Conservation (phyloP, 768 basidiomycete genomes). For the Hericium alpestre region DNA sequence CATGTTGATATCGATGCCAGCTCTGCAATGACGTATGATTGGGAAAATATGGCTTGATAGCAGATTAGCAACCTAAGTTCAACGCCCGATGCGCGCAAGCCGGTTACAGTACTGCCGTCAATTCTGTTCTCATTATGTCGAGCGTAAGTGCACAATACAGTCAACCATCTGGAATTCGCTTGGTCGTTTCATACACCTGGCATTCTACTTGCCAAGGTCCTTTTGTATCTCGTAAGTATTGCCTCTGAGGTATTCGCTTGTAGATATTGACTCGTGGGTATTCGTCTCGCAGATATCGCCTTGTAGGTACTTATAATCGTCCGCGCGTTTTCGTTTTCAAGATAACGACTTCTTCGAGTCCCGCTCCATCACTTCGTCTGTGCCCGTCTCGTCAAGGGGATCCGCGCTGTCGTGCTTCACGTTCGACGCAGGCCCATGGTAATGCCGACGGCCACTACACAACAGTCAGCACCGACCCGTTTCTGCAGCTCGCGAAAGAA, state of each 20-base stretch:
- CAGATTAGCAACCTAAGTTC: too few species aligned
- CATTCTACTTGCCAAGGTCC: neutral
- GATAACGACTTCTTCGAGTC: neutral
- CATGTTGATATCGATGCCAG: too few species aligned
- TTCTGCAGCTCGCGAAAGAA: neutral
- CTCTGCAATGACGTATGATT: too few species aligned
- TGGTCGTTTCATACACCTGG: neutral
- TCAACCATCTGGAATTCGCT: neutral
- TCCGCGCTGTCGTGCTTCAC: neutral
- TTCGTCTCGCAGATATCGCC: too few species aligned
- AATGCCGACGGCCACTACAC: slow-evolving; percentile 11
- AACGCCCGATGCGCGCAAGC: too few species aligned
- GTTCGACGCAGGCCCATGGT: slow-evolving; percentile 8
- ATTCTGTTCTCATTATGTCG: too few species aligned
- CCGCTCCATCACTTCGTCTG: neutral
- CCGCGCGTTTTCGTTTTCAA: neutral
- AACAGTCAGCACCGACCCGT: neutral
- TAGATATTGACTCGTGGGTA: too few species aligned
- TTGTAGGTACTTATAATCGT: too few species aligned
- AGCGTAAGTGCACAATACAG: too few species aligned
- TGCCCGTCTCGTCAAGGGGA: neutral
- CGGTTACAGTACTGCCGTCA: too few species aligned
- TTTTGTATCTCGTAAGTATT: neutral
- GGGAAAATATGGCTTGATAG: too few species aligned
- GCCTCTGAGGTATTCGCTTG: too few species aligned